Conservation (phyloP, 1,284 basidiomycete species). For the Sporisorium scitamineum region DNA sequence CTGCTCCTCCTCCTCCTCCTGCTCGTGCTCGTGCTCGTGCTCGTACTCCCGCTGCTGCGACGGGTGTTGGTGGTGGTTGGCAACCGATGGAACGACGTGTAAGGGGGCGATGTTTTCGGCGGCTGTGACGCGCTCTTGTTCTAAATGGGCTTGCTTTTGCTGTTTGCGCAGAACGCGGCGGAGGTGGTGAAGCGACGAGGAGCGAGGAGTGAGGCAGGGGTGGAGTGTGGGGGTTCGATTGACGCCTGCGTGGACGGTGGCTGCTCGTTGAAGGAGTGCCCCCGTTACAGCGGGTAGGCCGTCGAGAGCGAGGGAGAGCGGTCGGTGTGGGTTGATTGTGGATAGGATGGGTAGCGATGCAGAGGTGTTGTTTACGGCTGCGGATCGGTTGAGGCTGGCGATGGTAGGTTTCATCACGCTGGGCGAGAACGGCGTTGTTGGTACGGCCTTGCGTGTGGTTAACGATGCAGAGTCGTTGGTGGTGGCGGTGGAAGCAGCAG, state of each 20-base stretch:
- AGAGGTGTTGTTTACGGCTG: constrained; percentile 3
- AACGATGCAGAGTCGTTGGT: background rate
- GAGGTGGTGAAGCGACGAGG: constrained; percentile 43
- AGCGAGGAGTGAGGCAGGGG: constrained; percentile 32
- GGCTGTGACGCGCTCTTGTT: constrained; percentile 23
- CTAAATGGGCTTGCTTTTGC: constrained; percentile 36
- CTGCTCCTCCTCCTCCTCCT: background rate
- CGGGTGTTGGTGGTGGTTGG: background rate
- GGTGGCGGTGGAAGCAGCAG: constrained; percentile 11
- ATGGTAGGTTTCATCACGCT: constrained; percentile 44
- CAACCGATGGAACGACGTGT: constrained; percentile 30
- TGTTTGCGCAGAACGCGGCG: constrained; percentile 40
- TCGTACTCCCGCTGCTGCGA: background rate
- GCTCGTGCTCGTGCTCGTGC: no score
- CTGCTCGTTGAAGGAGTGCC: constrained; percentile 25
- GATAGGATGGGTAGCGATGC: constrained; percentile 31
- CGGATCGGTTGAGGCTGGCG: constrained; percentile 23
- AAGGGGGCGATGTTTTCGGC: constrained; percentile 39
- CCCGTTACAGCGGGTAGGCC: background rate
- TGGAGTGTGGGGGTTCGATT: constrained; percentile 11
- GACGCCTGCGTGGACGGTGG: constrained; percentile 28
- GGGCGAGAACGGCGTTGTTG: constrained; percentile 26
- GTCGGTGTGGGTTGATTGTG: background rate
- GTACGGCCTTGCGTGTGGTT: background rate
- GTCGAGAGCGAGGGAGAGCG: constrained; percentile 1